Base-by-base conservation (phyloP, 768 basidiomycete genomes). In the Pisolithus marmoratus region DNA sequence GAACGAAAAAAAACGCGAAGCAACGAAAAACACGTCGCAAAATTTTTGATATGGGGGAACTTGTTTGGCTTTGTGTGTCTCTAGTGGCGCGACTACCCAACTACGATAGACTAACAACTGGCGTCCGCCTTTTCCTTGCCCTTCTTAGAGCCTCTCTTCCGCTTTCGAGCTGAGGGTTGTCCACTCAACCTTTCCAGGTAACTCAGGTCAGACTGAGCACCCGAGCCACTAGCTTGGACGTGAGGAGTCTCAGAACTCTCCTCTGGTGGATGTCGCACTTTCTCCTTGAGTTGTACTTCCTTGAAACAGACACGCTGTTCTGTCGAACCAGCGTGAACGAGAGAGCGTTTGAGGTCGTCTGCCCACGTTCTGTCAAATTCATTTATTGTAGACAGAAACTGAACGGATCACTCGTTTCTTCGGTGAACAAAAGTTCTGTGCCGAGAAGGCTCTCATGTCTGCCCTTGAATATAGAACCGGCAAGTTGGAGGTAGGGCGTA, bases 351-450 rank as follows among this genome's bases (percentile, higher is more conserved):
- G 72, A 69, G 43, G 11, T 70, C 68, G 52, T 80, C 83, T 74
- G 51, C 14, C 14, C 41, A 17, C 7, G 42, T 8, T 58, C 61
- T 36, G 23, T 51, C 47, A 19, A 52, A 9, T 46, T 11, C 41
- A 45, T 20, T 17, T 31, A 44, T 24, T 50, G 46, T 26, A 36
- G n/a, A 17, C 23, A 46, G 20, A 31, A 49, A 31, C n/a, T 15
- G 17, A 37, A 9, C 11, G 8, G 43, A 65, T 31, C 53, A 82
- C 85, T 78, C 72, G 82, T 82, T 31, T 75, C 76, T 50, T 90
- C 88, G 0, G 80, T 77, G 64, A 91, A 90, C 19, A 91, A 60
- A 23, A 92, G 67, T 60, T 92, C 89, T 0, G 86, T 85, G 2
- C 90, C 90, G 2, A 91, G 69, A 4, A 91, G 72, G 17, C 72